Conservation (phyloP, 768 basidiomycete genomes). For the Agrocybe chaxingu region DNA sequence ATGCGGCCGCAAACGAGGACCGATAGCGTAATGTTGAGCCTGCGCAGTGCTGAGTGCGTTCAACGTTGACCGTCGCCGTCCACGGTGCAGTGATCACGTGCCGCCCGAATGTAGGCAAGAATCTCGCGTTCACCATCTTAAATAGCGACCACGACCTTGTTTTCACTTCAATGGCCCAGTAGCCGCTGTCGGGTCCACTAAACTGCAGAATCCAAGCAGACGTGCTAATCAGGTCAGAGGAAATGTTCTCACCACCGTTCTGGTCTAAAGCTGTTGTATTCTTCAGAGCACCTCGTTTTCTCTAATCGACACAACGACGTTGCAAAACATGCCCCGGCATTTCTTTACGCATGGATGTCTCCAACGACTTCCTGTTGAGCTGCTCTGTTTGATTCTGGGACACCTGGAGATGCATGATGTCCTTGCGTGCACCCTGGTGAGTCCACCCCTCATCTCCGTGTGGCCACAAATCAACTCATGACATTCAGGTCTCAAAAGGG, state of each 20-base stretch:
- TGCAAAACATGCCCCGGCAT: constrained; percentile 15
- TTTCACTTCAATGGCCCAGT: not conserved
- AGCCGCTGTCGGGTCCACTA: not conserved
- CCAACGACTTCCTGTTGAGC: constrained; percentile 33
- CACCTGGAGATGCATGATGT: constrained; percentile 34
- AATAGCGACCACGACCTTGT: constrained; percentile 4
- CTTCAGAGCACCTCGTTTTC: not conserved
- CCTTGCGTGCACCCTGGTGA: constrained; percentile 28
- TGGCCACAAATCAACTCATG: not conserved
- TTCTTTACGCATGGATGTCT: constrained; percentile 15
- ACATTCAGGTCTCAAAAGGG: constrained; percentile 35
- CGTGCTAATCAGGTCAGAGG: too few relatives aligned
- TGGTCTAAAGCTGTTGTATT: not conserved
- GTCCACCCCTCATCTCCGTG: not conserved
- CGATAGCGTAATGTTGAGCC: too few relatives aligned
- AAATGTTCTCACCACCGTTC: too few relatives aligned
- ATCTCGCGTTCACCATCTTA: constrained; percentile 2
- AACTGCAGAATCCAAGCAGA: too few relatives aligned
- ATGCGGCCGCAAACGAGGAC: not conserved
- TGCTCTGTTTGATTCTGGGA: constrained; percentile 32
- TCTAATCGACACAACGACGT: not conserved
- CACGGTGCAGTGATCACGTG: not conserved
- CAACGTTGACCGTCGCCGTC: too few relatives aligned
- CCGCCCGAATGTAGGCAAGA: not conserved
- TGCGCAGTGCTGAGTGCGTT: too few relatives aligned